Evolutionary conservation across 805 yeast species (phyloP), one percentile per base, ranked within the genome.

Genomic region (Pichia pseudocactophila): DNA sequence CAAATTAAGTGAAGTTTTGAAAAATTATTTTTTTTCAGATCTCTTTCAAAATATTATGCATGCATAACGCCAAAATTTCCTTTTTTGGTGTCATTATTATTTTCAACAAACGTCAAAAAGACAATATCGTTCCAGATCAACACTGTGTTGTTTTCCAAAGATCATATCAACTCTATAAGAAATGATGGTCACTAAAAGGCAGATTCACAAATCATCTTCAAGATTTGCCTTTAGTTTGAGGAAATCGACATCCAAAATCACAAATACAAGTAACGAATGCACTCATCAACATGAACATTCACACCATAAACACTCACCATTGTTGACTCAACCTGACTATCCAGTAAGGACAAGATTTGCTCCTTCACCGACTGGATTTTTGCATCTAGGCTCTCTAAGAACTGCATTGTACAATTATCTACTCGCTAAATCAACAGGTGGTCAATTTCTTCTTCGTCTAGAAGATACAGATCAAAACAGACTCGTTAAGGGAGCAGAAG

Each of bases 311-410:
- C 30, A 42, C 27, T 35, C 42, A 4, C 39, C 42, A n/a, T 33
- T 43, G 13, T 36, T 35, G 9, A 16, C 30, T 8, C 49, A 70
- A 36, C 76, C 79, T 1, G 50, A 44, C 1, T 30, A 46, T 0
- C 87, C 92, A 0, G 94, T 79, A 0, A 63, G 96, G 50, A 85
- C 97, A 1, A 65, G 99, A 49, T 92, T 92, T 62, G 99, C 99
- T 0, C 98, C 99, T 0, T 88, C 97, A 2, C 99, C 99, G 1
- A 92, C 99, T 0, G 99, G 99, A 0, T 76, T 76, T 47, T 68
- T 92, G n/a, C 99, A 92, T 58, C 59, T 92, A 45, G 99, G 99
- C 0, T 89, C 97, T 0, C 58, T 92, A 36, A 66, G 99, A 58
- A 92, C 99, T 0, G 97, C 97, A 0, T 62, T 92, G 16, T 92